Percentiles rank a stretch among this genome's conserved stretches.
These are phyloP conservation scores for Amphicarpaea edgeworthii DNA, from an alignment of 306 rosid species.

Conservation along the genomic window DNA sequence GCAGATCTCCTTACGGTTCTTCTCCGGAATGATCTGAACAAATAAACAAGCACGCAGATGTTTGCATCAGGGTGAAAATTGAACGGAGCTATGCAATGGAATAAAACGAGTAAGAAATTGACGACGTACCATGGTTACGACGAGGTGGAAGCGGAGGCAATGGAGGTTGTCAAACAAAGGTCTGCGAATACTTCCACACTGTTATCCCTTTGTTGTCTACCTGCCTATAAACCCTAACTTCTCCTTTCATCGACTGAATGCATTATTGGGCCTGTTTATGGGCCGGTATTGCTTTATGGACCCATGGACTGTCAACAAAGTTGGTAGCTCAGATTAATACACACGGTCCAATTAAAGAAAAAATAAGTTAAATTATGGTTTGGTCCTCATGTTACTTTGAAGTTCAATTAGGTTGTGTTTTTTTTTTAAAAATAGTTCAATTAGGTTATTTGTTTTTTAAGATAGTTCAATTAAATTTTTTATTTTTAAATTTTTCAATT, in stretches of 20 bases:
- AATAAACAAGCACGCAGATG: not conserved
- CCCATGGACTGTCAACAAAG: not conserved
- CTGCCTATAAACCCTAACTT: slow-evolving; percentile 10
- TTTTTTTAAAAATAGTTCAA: too few species aligned
- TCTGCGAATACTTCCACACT: slow-evolving; percentile 3
- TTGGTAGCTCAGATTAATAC: not conserved
- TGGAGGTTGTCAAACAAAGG: not conserved
- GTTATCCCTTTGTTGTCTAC: not conserved
- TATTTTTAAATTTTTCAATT: too few species aligned
- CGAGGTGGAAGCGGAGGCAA: not conserved
- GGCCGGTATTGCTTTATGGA: not conserved
- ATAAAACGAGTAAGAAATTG: not conserved
- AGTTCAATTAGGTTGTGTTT: too few species aligned
- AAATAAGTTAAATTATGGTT: too few species aligned
- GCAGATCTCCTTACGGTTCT: slow-evolving; percentile 76
- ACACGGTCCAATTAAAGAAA: not conserved
- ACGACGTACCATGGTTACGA: slow-evolving; percentile 26
- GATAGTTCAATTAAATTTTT: too few species aligned
- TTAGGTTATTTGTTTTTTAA: too few species aligned
- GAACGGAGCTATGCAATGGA: not conserved
- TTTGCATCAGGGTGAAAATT: not conserved
- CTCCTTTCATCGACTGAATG: too few species aligned
- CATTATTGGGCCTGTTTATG: not conserved
- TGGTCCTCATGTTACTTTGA: too few species aligned
- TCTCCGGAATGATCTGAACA: slow-evolving; percentile 72